Percentiles rank a stretch among this genome's conserved stretches.
These are phyloP conservation scores for Pythium coloratum DNA, from an alignment of 352 stramenopile species.

Conservation along the genomic window DNA sequence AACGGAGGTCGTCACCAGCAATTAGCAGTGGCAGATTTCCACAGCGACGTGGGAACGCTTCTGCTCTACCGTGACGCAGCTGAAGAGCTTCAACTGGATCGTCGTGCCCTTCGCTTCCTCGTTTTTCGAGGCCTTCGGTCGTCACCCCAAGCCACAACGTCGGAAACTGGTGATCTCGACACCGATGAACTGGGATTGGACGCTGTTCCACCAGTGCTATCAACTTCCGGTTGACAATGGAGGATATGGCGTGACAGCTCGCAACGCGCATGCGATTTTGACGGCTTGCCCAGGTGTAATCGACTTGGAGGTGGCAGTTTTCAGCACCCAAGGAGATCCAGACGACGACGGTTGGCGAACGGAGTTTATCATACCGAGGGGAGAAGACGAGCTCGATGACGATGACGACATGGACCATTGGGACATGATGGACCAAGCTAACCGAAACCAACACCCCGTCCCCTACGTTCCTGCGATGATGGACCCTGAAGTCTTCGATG, in stretches of 20 bases:
- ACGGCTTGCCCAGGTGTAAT: slow-evolving; percentile 12
- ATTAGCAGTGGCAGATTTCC: slow-evolving; percentile 21
- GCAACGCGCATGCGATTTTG: slow-evolving; percentile 8
- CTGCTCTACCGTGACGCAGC: neutral
- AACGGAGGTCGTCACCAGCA: slow-evolving; percentile 8
- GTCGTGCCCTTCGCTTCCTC: slow-evolving; percentile 13
- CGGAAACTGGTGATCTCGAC: slow-evolving; percentile 16
- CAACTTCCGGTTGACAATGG: too few relatives aligned
- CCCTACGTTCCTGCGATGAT: too few relatives aligned
- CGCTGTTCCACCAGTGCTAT: neutral
- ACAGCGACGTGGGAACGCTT: slow-evolving; percentile 18
- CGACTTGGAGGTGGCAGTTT: slow-evolving; percentile 12
- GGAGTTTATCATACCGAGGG: too few relatives aligned
- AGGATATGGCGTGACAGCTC: slow-evolving; percentile 11
- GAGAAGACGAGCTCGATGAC: slow-evolving; percentile 2
- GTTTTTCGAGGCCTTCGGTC: slow-evolving; percentile 28
- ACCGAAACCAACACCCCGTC: too few relatives aligned
- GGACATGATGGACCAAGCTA: slow-evolving; percentile 3
- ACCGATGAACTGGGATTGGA: slow-evolving; percentile 23
- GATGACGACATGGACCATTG: neutral
- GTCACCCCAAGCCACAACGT: slow-evolving; percentile 14
- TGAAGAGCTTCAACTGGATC: slow-evolving; percentile 24
- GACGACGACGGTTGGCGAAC: too few relatives aligned
- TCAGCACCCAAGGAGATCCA: too few relatives aligned
- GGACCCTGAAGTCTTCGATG: slow-evolving; percentile 28